These are phyloP conservation scores for Trichomonas tenax DNA, from an alignment of 208 protist species.

Conservation along the genomic window DNA sequence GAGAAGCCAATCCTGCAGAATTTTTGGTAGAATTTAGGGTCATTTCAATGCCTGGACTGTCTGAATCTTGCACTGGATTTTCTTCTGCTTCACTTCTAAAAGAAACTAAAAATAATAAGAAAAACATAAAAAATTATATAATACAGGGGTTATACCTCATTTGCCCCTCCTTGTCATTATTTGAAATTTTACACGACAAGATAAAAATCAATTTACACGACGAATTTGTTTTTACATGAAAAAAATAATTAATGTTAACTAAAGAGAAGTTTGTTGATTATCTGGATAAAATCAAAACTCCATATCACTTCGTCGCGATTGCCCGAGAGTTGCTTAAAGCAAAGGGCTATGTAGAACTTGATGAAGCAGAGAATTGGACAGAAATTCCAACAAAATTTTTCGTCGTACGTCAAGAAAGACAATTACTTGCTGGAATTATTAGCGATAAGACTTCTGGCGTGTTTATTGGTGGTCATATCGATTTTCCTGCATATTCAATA, in stretches of 20 bases:
- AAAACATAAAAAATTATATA: too few relatives aligned
- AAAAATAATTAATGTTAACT: neutral
- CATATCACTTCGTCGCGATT: neutral
- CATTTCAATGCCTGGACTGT: too few relatives aligned
- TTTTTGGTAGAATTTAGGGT: too few relatives aligned
- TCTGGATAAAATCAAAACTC: neutral
- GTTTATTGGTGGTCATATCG: neutral
- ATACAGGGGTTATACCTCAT: too few relatives aligned
- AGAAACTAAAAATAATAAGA: too few relatives aligned
- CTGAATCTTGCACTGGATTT: too few relatives aligned
- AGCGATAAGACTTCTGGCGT: neutral
- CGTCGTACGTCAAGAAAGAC: neutral
- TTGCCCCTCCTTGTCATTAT: too few relatives aligned
- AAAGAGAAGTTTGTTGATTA: neutral
- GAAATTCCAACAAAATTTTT: constrained; percentile 17
- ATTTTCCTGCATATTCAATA: neutral
- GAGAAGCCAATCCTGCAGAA: too few relatives aligned
- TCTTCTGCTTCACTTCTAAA: too few relatives aligned
- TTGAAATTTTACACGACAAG: too few relatives aligned
- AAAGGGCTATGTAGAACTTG: neutral
- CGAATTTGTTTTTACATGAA: too few relatives aligned
- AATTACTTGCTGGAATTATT: neutral
- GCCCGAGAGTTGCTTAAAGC: neutral
- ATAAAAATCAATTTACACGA: too few relatives aligned
- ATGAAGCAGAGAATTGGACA: neutral